A percentile compares a stretch with the other conserved stretches of the same genome.
phyloP scores from a whole-genome alignment of 108 stramenopile species.

The Discostella stelligeroides region DNA sequence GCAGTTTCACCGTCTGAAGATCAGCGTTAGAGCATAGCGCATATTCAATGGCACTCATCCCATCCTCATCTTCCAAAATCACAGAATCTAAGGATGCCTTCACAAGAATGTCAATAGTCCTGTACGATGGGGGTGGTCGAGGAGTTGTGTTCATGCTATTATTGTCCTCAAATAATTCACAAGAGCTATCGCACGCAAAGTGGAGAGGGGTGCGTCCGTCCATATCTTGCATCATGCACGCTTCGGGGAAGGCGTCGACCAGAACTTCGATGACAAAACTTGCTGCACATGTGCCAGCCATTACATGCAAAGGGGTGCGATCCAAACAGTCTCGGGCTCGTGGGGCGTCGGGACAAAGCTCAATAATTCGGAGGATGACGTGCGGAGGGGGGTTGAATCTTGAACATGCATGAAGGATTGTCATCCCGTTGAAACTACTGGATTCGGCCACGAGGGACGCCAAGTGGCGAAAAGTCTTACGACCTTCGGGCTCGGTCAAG shows the following conservation, averaged over 20 bases:
- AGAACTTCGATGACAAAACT: constrained; percentile 59
- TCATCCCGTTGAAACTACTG: constrained; percentile 18
- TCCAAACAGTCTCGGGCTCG: constrained; percentile 56
- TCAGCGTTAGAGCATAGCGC: constrained; percentile 7
- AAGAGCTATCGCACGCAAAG: constrained; percentile 49
- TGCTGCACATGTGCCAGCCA: constrained; percentile 64
- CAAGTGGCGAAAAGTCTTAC: background rate
- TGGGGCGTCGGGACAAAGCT: constrained; percentile 62
- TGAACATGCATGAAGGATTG: constrained; percentile 8
- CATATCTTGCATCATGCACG: constrained; percentile 57
- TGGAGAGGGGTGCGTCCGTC: constrained; percentile 70
- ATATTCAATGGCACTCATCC: constrained; percentile 16
- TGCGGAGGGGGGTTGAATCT: constrained; percentile 15
- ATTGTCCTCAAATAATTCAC: constrained; percentile 19
- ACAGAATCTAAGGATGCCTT: constrained; percentile 4
- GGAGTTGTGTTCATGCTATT: background rate
- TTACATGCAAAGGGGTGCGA: constrained; percentile 76
- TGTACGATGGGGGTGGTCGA: background rate
- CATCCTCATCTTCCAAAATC: constrained; percentile 9
- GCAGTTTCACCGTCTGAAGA: constrained; percentile 9
- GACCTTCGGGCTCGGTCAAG: constrained; percentile 9
- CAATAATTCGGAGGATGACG: constrained; percentile 52
- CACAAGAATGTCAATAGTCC: background rate
- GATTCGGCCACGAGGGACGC: background rate
- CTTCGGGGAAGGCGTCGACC: constrained; percentile 55